Evolutionary conservation across 2,329 filamentous ascomycete genomes (phyloP).

Genomic region (Annulohypoxylon truncatum): DNA sequence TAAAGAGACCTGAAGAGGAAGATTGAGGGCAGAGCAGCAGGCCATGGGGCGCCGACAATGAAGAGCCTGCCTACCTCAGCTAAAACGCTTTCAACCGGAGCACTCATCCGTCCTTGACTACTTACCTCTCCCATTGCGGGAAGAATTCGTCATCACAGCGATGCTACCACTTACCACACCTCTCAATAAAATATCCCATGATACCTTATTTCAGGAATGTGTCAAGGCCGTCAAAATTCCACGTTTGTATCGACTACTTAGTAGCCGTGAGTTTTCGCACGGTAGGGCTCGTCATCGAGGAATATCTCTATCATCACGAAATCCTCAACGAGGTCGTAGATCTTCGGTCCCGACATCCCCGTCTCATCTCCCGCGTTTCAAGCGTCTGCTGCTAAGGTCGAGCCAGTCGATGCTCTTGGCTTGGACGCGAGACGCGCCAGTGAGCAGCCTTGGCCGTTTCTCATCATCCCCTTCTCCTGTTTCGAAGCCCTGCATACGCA

Average conservation of each 20-base stretch:
- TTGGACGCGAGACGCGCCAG: neutral
- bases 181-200: neutral
- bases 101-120: neutral
- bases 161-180: neutral
- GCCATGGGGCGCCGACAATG: neutral
- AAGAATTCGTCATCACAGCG: neutral
- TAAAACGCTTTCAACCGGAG: neutral
- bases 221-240: neutral
- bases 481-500: conserved; percentile 9
- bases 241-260: conserved; percentile 33
- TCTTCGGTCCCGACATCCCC: conserved; percentile 22
- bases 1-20: neutral
- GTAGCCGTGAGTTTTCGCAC: conserved; percentile 26
- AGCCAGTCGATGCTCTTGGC: neutral
- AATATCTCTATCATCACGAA: conserved; percentile 8
- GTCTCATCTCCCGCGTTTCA: neutral
- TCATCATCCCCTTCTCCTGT: neutral
- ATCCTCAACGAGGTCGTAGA: neutral
- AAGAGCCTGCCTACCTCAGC: neutral
- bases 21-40: neutral
- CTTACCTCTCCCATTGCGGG: neutral
- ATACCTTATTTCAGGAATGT: neutral
- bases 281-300: conserved; percentile 9
- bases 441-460: neutral
- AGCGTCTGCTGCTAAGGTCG: neutral